phyloP scores from a whole-genome alignment of 176 grass and related monocot species.

The Chrysopogon serrulatus region DNA sequence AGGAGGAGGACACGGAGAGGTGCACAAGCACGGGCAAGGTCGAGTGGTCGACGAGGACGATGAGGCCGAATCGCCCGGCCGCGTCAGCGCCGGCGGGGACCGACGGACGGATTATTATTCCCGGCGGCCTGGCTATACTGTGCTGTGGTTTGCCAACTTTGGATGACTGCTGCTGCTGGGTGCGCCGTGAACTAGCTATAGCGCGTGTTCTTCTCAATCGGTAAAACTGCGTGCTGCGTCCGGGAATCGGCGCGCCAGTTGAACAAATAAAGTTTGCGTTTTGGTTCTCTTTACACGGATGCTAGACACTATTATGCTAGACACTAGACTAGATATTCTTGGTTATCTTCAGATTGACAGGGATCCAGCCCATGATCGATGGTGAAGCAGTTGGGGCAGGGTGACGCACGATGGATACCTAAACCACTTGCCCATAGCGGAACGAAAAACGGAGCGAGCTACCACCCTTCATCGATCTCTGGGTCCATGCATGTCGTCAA shows the following conservation, averaged over 20 bases:
- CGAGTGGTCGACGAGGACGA: neutral
- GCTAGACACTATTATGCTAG: no score
- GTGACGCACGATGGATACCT: neutral
- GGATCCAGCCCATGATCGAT: neutral
- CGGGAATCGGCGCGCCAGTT: neutral
- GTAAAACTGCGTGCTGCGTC: neutral
- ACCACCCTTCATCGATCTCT: neutral
- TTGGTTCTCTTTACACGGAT: neutral
- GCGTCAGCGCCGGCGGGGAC: neutral
- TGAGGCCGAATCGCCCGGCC: neutral
- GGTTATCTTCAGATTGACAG: neutral
- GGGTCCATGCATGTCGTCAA: neutral
- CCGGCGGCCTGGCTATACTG: neutral
- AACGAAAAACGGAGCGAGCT: no score
- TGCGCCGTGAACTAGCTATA: neutral
- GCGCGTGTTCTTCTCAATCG: neutral
- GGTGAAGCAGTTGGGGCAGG: neutral
- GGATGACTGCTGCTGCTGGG: neutral
- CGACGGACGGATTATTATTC: neutral
- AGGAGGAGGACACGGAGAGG: neutral
- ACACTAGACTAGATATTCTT: neutral
- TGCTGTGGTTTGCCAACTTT: neutral
- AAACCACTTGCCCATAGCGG: neutral
- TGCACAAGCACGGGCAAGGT: neutral
- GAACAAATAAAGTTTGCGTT: neutral